Evolutionary conservation across 1,139 yeast genomes (phyloP).

Genomic region (Sugiyamaella xylanicola): DNA sequence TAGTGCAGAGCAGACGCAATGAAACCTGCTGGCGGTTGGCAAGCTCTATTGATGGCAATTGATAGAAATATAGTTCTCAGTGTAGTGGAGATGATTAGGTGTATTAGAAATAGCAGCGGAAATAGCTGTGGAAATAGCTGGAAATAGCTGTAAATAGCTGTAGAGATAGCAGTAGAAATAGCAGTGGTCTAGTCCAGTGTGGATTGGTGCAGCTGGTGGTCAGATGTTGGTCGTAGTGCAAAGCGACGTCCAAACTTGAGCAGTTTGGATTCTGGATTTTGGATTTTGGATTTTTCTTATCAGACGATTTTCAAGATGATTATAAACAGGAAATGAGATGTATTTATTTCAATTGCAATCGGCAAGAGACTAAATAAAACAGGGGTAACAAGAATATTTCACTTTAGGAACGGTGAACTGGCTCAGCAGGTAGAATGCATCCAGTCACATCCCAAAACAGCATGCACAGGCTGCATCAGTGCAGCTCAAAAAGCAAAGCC

Average conservation of each 20-base stretch:
- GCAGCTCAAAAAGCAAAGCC: background rate
- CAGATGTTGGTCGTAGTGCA: too few species aligned
- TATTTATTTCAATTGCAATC: constrained; percentile 1
- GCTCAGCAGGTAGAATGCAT: background rate
- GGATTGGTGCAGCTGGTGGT: too few species aligned
- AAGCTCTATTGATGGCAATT: too few species aligned
- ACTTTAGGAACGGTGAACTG: constrained; percentile 10
- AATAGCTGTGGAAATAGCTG: background rate
- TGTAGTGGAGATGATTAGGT: background rate
- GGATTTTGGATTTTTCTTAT: background rate
- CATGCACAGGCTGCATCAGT: constrained; percentile 9
- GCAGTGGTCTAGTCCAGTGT: too few species aligned
- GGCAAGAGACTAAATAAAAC: background rate
- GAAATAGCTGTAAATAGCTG: background rate
- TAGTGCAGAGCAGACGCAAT: too few species aligned
- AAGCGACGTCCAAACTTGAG: too few species aligned
- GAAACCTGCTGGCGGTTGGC: too few species aligned
- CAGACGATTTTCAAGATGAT: background rate
- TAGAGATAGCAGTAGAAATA: background rate
- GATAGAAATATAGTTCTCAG: background rate
- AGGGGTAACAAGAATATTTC: constrained; percentile 15
- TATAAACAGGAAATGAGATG: background rate
- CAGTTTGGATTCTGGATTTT: too few species aligned
- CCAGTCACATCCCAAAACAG: constrained; percentile 14
- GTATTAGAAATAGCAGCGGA: background rate